Evolutionary conservation across 768 basidiomycete genomes (phyloP), one percentile per base, ranked within the genome.

Genomic region (Flagelloscypha sp.): DNA sequence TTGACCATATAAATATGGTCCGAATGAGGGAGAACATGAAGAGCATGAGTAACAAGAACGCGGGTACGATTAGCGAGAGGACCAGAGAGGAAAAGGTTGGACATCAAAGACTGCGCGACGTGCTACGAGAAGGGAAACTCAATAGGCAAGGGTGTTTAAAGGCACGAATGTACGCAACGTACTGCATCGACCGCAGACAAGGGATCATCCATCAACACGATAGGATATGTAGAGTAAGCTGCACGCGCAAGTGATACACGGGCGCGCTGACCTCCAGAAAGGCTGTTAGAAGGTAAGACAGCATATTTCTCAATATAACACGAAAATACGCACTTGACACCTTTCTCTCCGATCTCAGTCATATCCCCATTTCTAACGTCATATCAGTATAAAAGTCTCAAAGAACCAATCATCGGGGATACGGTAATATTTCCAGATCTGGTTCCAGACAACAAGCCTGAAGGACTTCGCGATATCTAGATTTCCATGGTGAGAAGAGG

Each of bases 101-200:
- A 56, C 4, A 67, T 40, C 19, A 67, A 52, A 22, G 58, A 52
- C 38, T 64, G 60, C 7, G 64, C 62, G 6, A 65, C n/a, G n/a
- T n/a, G n/a, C 0, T n/a, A n/a, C n/a, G n/a, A n/a, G n/a, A n/a
- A n/a, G n/a, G n/a, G n/a, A n/a, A n/a, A n/a, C n/a, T n/a, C n/a
- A n/a, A n/a, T n/a, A n/a, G n/a, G n/a, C n/a, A n/a, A n/a, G n/a
- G n/a, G n/a, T n/a, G n/a, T n/a, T n/a, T n/a, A n/a, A n/a, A n/a
- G n/a, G n/a, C n/a, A n/a, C n/a, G n/a, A n/a, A n/a, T n/a, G n/a
- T n/a, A n/a, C n/a, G n/a, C n/a, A n/a, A n/a, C n/a, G n/a, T n/a
- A n/a, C n/a, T 1, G 70, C 65, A 37, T 74, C 72, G 13, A 74
- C 65, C 1, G 73, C 72, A 17, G 62, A 63, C 16, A 76, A 61